These are phyloP conservation scores for Hura crepitans DNA, from an alignment of 441 rosid species.

Conservation along the genomic window DNA sequence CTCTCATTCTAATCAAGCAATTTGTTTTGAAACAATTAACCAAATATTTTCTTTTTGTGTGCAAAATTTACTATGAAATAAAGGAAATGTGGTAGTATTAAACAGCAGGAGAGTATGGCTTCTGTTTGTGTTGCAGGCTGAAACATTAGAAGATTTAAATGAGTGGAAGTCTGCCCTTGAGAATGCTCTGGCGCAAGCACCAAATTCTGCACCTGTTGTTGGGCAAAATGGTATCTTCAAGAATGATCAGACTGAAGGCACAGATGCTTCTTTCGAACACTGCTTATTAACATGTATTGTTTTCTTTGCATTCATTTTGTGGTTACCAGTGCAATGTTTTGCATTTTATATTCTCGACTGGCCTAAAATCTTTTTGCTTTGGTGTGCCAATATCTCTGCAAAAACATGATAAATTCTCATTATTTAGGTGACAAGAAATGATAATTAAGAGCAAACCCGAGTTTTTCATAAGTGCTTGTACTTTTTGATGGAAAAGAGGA, in stretches of 20 bases:
- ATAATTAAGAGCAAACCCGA: no score
- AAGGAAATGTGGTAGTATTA: neutral
- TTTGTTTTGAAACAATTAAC: neutral
- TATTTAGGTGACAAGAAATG: no score
- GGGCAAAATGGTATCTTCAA: slow-evolving; percentile 80
- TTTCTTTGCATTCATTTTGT: slow-evolving; percentile 1
- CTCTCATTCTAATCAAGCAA: neutral
- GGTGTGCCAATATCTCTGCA: slow-evolving; percentile 8
- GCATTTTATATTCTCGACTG: neutral
- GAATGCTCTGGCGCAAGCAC: slow-evolving; percentile 87
- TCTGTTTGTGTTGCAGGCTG: slow-evolving; percentile 60
- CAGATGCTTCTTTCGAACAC: slow-evolving; percentile 48
- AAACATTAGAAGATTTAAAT: slow-evolving; percentile 79
- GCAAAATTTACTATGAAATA: neutral
- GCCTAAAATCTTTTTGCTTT: slow-evolving; percentile 8
- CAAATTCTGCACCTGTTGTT: slow-evolving; percentile 61
- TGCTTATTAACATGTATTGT: slow-evolving; percentile 35
- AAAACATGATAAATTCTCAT: no score
- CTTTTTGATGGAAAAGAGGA: no score
- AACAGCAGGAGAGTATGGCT: neutral
- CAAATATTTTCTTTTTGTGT: neutral
- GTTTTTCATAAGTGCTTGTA: no score
- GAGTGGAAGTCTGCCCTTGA: slow-evolving; percentile 96
- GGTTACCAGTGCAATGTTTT: neutral
- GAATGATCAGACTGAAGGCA: slow-evolving; percentile 61